Percentiles rank a stretch among this genome's conserved stretches.
These are phyloP conservation scores for Dioscorea alata DNA, from an alignment of 106 monocot genomes.

Conservation along the genomic window DNA sequence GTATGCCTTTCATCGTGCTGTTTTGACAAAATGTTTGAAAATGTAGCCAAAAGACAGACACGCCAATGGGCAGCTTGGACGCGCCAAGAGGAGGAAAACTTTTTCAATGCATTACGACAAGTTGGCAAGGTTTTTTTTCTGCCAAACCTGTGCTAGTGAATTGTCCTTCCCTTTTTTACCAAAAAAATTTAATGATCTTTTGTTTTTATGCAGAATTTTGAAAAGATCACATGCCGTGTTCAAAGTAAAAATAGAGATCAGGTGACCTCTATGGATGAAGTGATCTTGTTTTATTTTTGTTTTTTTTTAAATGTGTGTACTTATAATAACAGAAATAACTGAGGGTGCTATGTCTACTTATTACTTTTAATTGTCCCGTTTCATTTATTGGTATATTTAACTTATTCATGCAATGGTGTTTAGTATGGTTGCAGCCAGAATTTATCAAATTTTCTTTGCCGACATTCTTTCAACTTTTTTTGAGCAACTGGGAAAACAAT, in stretches of 20 bases:
- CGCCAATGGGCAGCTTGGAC: conserved; percentile 99
- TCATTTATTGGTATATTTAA: too few relatives aligned
- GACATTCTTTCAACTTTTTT: too few relatives aligned
- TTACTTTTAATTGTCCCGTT: neutral
- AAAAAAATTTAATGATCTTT: neutral
- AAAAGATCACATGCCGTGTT: conserved; percentile 94
- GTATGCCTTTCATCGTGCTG: too few relatives aligned
- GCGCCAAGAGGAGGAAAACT: conserved; percentile 95
- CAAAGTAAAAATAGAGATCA: conserved; percentile 95
- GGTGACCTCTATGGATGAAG: conserved; percentile 23
- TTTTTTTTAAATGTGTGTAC: neutral
- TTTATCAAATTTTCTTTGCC: too few relatives aligned
- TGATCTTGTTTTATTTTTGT: neutral
- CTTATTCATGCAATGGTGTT: too few relatives aligned
- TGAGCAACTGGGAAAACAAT: too few relatives aligned
- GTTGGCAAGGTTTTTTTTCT: conserved; percentile 72
- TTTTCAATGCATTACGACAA: conserved; percentile 96
- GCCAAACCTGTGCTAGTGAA: neutral
- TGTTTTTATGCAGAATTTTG: conserved; percentile 70
- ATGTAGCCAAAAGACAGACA: conserved; percentile 55
- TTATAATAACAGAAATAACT: neutral
- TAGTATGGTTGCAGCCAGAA: too few relatives aligned
- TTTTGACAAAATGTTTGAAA: too few relatives aligned
- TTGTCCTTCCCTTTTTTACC: neutral
- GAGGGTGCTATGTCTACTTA: neutral